Evolutionary conservation across 192 early-diverging fungal genomes (phyloP).

Genomic region (Coemansia sp.): DNA sequence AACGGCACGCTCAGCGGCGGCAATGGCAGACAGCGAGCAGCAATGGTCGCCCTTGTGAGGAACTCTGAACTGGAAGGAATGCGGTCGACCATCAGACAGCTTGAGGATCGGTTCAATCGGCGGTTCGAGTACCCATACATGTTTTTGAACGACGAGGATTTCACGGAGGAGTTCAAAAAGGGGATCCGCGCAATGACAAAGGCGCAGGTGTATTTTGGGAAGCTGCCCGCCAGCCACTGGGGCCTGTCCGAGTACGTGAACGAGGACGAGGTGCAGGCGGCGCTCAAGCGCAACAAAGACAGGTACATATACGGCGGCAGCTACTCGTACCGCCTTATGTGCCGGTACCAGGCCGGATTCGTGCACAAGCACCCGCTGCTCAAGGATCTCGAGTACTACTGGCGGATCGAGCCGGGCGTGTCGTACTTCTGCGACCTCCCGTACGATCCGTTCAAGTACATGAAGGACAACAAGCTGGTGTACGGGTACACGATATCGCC

Average conservation of each 20-base stretch:
- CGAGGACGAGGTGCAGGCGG: conserved; percentile 52
- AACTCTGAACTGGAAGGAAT: conserved; percentile 68
- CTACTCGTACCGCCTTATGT: conserved; percentile 59
- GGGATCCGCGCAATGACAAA: conserved; percentile 56
- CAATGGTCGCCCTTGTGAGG: conserved; percentile 70
- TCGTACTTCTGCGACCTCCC: conserved; percentile 56
- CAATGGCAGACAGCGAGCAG: conserved; percentile 17
- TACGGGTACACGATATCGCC: conserved; percentile 57
- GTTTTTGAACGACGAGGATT: conserved; percentile 69
- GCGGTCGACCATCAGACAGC: conserved; percentile 59
- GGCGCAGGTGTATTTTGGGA: conserved; percentile 62
- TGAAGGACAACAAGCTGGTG: conserved; percentile 54
- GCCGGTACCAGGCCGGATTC: conserved; percentile 54
- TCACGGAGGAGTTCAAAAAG: conserved; percentile 59
- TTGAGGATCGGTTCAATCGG: conserved; percentile 73
- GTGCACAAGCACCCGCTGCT: conserved; percentile 58
- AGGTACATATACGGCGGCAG: conserved; percentile 64
- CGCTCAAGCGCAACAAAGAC: conserved; percentile 54
- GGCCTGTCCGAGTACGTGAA: conserved; percentile 72
- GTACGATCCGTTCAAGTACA: conserved; percentile 59
- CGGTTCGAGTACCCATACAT: conserved; percentile 68
- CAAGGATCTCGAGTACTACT: conserved; percentile 57
- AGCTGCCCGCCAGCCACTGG: conserved; percentile 67
- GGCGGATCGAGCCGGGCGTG: conserved; percentile 59
- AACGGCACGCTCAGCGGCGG: neutral